A percentile compares a stretch with the other conserved stretches of the same genome.
Conservation (phyloP, 1,139 yeast species). For the Hyphopichia wangnamkhiaoensis region DNA sequence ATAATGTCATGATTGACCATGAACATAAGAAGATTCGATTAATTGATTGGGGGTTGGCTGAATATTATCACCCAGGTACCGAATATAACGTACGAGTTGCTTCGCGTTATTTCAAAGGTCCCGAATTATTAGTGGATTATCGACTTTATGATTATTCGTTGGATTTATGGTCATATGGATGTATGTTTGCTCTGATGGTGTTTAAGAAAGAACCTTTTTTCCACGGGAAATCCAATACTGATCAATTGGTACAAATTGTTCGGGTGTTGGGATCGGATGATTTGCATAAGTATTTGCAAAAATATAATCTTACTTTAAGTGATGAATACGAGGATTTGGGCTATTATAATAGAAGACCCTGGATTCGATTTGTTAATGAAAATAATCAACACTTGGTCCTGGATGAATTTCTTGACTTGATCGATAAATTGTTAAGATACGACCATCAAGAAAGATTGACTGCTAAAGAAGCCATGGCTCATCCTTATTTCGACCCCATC, state of each 20-base stretch:
- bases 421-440: constrained; percentile 80
- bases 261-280: constrained; percentile 91
- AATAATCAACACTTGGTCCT: constrained; percentile 71
- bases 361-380: constrained; percentile 78
- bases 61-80: constrained; percentile 91
- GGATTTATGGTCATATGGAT: constrained; percentile 96
- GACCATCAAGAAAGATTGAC: constrained; percentile 96
- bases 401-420: constrained; percentile 73
- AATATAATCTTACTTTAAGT: constrained; percentile 75
- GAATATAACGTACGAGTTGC: constrained; percentile 98
- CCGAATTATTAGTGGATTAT: constrained; percentile 91
- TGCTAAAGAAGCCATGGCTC: constrained; percentile 92
- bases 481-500: constrained; percentile 59
- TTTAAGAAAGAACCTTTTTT: constrained; percentile 96
- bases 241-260: constrained; percentile 93
- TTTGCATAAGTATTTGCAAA: constrained; percentile 68
- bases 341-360: constrained; percentile 81
- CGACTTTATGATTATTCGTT: constrained; percentile 92
- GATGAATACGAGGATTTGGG: constrained; percentile 85
- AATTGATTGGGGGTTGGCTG: constrained; percentile 99
- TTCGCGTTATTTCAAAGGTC: constrained; percentile 97
- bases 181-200: constrained; percentile 96
- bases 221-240: constrained; percentile 95
- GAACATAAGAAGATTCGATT: constrained; percentile 67
- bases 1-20: constrained; percentile 97